A percentile compares a stretch with the other conserved stretches of the same genome.
phyloP scores from a whole-genome alignment of 129 eudicot genomes.

The Pittosporum tobira region DNA sequence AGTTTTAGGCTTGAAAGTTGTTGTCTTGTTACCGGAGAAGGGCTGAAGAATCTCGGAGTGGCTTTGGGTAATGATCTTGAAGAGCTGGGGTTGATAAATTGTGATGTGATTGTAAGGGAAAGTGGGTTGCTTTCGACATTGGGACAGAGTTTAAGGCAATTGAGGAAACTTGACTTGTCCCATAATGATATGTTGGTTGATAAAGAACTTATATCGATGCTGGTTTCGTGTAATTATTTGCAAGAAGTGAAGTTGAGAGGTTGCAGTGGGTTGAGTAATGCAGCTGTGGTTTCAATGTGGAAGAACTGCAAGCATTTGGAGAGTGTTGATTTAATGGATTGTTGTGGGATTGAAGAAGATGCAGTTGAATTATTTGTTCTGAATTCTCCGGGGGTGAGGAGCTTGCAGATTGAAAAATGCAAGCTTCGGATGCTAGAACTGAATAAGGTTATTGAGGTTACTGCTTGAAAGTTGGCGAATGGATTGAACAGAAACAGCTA shows the following conservation, averaged over 20 bases:
- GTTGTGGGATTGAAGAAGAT: conserved; percentile 37
- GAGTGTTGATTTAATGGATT: conserved; percentile 41
- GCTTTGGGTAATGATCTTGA: conserved; percentile 38
- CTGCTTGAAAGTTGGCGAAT: conserved; percentile 16
- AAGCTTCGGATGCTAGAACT: conserved; percentile 37
- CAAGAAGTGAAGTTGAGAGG: conserved; percentile 49
- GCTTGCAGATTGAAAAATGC: conserved; percentile 41
- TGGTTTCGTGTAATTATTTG: conserved; percentile 38
- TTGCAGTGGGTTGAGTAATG: conserved; percentile 35
- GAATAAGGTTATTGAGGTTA: conserved; percentile 34
- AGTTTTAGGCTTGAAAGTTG: conserved; percentile 50
- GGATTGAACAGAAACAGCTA: no score
- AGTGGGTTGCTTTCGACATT: conserved; percentile 45
- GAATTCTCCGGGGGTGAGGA: conserved; percentile 30
- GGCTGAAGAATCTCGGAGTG: conserved; percentile 34
- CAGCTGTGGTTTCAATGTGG: conserved; percentile 28
- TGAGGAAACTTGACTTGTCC: conserved; percentile 53
- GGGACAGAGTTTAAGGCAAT: conserved; percentile 43
- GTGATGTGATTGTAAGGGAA: conserved; percentile 51
- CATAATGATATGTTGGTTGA: conserved; percentile 50
- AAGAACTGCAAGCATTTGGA: conserved; percentile 55
- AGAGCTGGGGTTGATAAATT: conserved; percentile 53
- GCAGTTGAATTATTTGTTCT: conserved; percentile 45
- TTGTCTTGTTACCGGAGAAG: conserved; percentile 55
- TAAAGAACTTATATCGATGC: conserved; percentile 54